These are phyloP conservation scores for Citrus australasica DNA, from an alignment of 345 rosid genomes.

Conservation along the genomic window DNA sequence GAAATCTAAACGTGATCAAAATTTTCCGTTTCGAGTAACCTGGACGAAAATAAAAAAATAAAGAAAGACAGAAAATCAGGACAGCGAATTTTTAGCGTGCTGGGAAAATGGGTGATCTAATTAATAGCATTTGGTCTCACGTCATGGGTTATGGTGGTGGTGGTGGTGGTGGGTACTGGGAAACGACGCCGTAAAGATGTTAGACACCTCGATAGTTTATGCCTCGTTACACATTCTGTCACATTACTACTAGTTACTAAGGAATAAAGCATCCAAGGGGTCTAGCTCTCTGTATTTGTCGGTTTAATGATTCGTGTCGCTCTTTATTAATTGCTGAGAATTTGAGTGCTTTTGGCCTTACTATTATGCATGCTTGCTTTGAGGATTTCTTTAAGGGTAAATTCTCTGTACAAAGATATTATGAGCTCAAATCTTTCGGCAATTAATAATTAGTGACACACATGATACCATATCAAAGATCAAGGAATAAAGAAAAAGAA, in stretches of 20 bases:
- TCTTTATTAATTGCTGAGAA: too few relatives aligned
- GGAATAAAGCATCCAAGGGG: constrained; percentile 1
- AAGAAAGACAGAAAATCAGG: neutral
- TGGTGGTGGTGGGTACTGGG: neutral
- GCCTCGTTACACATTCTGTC: neutral
- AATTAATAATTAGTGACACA: neutral
- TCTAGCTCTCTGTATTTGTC: neutral
- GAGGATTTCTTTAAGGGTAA: neutral
- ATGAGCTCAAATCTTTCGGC: neutral
- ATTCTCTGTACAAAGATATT: neutral
- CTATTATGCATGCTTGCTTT: too few relatives aligned
- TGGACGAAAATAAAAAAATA: neutral
- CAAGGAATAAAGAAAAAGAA: constrained; percentile 1
- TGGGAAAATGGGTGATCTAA: neutral
- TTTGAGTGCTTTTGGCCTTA: too few relatives aligned
- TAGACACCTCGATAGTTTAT: neutral
- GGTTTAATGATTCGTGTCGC: neutral
- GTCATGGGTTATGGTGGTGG: neutral
- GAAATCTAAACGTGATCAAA: neutral
- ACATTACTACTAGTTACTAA: neutral
- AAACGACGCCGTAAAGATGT: neutral
- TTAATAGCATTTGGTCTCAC: neutral
- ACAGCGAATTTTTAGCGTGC: neutral
- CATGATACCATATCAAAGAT: neutral
- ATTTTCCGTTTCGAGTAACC: neutral